Evolutionary conservation across 208 protist species (phyloP), one percentile per base, ranked within the genome.

Genomic region (Blastocrithidia nonstop): DNA sequence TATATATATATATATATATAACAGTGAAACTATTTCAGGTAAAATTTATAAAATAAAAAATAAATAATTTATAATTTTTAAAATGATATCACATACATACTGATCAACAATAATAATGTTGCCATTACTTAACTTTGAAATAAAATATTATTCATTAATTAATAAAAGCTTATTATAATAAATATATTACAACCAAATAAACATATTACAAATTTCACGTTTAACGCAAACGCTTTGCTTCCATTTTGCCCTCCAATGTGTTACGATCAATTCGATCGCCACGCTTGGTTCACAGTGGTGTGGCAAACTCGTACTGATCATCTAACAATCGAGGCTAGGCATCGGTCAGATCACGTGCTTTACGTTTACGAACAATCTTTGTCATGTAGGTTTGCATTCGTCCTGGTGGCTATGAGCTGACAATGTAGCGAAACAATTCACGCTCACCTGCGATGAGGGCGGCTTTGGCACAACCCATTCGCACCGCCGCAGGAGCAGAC

Each of bases 391-490:
- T 57, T 64, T 89, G 85, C 71, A 81, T 86, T 17, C 85, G 76
- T 0, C 85, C 80, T 0, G 72, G 66, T n/a, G 80, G 79, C 60
- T 93, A 80, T 35, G 64, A 86, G 7, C 63, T 63, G 11, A 93
- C 85, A 49, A 93, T 88, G 11, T 57, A 53, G 7, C 77, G 74
- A 40, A 93, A 90, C 9, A 93, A 65, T 25, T 61, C 80, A 15
- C 77, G 64, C 23, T 93, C 75, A 0, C 80, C 85, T 11, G 77
- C 66, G 43, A 88, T 88, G 45, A 93, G 66, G 9, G 85, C 74
- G 13, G 85, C 85, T 70, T 93, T 93, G 13, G 85, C 85, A 52
- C 85, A 93, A 24, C 85, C 85, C 79, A 90, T 86, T 7, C 85
- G 85, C 16, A 93, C 72, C n/a, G 85, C 67, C 1, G 67, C 68